Percentiles rank a stretch among this genome's conserved stretches.
Evolutionary conservation across 2,329 filamentous ascomycete species (phyloP).

Genomic region (Helminthosporium solani): DNA sequence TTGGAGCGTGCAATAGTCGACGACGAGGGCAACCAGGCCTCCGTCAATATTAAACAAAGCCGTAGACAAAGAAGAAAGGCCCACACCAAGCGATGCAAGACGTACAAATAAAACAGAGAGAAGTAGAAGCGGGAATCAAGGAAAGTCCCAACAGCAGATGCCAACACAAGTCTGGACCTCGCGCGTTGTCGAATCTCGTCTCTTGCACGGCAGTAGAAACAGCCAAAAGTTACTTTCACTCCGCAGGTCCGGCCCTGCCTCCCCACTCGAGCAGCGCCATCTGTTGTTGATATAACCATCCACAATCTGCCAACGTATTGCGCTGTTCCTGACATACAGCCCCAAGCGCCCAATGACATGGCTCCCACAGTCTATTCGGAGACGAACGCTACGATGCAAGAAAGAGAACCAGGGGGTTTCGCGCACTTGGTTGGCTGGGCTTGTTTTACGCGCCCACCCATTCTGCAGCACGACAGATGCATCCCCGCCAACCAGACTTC

Average conservation of each 20-base stretch:
- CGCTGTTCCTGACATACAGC: background rate
- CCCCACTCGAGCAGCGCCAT: background rate
- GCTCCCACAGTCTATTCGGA: too few species aligned
- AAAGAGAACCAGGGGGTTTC: too few species aligned
- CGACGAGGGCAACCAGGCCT: background rate
- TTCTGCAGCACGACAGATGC: conserved; percentile 12
- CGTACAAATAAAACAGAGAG: background rate
- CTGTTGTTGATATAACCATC: conserved; percentile 2
- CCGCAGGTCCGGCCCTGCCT: conserved; percentile 15
- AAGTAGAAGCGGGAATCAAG: background rate
- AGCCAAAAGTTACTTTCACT: background rate
- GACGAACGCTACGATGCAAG: too few species aligned
- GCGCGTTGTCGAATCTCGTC: background rate
- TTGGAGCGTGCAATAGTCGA: background rate
- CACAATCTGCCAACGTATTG: background rate
- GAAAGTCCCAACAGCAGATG: background rate
- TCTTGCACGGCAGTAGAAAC: conserved; percentile 2
- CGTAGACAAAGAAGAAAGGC: background rate
- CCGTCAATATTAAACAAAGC: background rate
- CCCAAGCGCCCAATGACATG: conserved; percentile 13
- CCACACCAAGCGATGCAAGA: background rate
- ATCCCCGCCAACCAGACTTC: conserved; percentile 24
- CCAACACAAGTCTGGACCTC: too few species aligned
- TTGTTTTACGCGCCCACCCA: conserved; percentile 22
- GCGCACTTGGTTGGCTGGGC: conserved; percentile 5